Conservation (phyloP, 108 stramenopile species). For the Epithemia pelagica region DNA sequence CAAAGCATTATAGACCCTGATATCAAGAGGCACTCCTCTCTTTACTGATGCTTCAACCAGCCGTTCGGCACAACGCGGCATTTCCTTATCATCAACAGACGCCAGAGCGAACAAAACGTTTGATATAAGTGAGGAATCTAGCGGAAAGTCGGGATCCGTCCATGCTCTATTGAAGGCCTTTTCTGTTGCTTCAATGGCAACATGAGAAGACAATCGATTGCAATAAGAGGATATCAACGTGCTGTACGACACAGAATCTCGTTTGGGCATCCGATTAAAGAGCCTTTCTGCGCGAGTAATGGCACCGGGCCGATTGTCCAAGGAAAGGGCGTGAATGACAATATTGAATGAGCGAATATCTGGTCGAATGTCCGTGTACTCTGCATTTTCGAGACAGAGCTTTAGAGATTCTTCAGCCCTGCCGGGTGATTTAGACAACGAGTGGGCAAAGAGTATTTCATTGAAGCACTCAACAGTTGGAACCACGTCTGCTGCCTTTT, state of each 20-base stretch:
- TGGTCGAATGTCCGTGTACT: constrained; percentile 8
- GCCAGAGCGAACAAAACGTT: constrained; percentile 14
- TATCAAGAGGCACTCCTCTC: not conserved
- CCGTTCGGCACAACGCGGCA: constrained; percentile 6
- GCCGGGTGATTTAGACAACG: constrained; percentile 17
- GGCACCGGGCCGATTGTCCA: not conserved
- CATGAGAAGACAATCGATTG: not conserved
- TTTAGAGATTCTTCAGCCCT: constrained; percentile 18
- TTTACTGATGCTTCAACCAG: constrained; percentile 2
- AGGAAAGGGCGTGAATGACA: constrained; percentile 18
- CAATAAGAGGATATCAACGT: constrained; percentile 7
- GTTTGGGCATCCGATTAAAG: constrained; percentile 2
- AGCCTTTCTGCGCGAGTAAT: constrained; percentile 2
- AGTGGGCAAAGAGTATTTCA: constrained; percentile 43
- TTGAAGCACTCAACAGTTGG: constrained; percentile 39
- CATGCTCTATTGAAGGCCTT: constrained; percentile 1
- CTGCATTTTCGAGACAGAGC: constrained; percentile 6
- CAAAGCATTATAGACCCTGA: constrained; percentile 17
- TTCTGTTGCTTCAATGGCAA: not conserved
- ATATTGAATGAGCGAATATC: constrained; percentile 20
- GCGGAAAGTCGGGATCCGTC: not conserved
- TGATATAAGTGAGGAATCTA: constrained; percentile 4
- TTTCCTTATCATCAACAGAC: not conserved
- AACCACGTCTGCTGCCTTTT: not conserved
- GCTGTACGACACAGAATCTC: constrained; percentile 6